These are phyloP conservation scores for Adansonia rubrostipa DNA, from an alignment of 441 rosid genomes.

Conservation along the genomic window DNA sequence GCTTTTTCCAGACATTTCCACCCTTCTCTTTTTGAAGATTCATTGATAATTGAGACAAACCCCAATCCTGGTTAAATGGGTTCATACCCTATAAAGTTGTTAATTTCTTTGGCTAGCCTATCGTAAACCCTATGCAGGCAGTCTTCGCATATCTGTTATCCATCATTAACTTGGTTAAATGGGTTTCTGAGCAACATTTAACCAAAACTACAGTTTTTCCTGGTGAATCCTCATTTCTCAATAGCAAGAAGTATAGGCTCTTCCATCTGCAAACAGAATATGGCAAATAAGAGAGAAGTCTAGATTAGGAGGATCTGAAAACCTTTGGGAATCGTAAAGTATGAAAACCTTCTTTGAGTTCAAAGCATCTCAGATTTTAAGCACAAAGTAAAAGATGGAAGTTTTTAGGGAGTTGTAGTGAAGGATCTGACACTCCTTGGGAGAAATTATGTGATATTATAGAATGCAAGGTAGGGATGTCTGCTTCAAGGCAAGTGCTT, in stretches of 20 bases:
- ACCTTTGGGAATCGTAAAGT: not conserved
- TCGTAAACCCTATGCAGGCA: not conserved
- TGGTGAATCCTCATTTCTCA: not conserved
- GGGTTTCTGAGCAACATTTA: not conserved
- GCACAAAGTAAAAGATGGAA: not conserved
- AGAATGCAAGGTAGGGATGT: not conserved
- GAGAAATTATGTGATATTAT: not conserved
- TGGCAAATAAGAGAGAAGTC: not conserved
- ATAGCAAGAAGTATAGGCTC: not conserved
- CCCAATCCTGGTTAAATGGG: not conserved
- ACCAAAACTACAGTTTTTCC: not conserved
- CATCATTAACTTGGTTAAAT: not conserved
- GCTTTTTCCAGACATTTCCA: not conserved
- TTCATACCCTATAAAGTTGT: not conserved
- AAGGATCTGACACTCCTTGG: not conserved
- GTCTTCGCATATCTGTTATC: not conserved
- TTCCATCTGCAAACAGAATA: not conserved
- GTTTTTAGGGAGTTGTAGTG: not conserved
- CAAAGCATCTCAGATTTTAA: not conserved
- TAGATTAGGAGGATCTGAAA: not conserved
- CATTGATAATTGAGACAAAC: not conserved
- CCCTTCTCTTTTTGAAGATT: not conserved
- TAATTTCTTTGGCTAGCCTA: not conserved
- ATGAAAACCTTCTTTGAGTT: not conserved
- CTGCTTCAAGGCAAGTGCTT: not conserved